phyloP scores from a whole-genome alignment of 345 rosid species.

The Mangifera indica region DNA sequence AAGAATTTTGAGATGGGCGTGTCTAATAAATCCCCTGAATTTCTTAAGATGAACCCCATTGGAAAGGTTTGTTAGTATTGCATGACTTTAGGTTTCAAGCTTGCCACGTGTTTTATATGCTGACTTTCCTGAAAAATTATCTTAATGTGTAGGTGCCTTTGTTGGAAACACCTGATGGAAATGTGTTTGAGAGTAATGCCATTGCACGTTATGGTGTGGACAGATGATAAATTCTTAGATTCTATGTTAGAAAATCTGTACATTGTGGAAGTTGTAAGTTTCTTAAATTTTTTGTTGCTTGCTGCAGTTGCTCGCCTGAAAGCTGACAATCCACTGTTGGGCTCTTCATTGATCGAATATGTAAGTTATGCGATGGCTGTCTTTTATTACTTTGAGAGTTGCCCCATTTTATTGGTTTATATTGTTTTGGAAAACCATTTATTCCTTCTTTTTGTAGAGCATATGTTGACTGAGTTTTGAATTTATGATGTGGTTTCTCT shows the following conservation, averaged over 20 bases:
- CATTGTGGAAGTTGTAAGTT: neutral
- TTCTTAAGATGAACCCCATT: slow-evolving; percentile 82
- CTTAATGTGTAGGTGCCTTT: slow-evolving; percentile 67
- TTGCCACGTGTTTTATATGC: neutral
- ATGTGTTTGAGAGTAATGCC: slow-evolving; percentile 94
- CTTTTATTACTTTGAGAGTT: slow-evolving; percentile 8
- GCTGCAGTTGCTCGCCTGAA: slow-evolving; percentile 65
- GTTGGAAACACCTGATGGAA: slow-evolving; percentile 89
- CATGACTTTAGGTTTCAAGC: neutral
- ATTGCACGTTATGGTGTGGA: slow-evolving; percentile 83
- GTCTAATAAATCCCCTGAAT: slow-evolving; percentile 76
- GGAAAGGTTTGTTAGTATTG: slow-evolving; percentile 59
- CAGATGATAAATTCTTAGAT: neutral
- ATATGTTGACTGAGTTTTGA: neutral
- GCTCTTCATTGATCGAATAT: slow-evolving; percentile 67
- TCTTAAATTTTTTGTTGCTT: neutral
- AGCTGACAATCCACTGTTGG: slow-evolving; percentile 63
- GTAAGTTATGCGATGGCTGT: slow-evolving; percentile 35
- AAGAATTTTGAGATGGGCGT: slow-evolving; percentile 77
- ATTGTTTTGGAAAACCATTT: neutral
- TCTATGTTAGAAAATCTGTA: neutral
- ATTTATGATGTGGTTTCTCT: neutral
- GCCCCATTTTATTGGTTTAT: neutral
- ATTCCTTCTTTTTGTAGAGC: no score
- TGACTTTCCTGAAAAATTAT: neutral